Conservation (phyloP, 2,329 filamentous ascomycete genomes). For the Zasmidium angulare region DNA sequence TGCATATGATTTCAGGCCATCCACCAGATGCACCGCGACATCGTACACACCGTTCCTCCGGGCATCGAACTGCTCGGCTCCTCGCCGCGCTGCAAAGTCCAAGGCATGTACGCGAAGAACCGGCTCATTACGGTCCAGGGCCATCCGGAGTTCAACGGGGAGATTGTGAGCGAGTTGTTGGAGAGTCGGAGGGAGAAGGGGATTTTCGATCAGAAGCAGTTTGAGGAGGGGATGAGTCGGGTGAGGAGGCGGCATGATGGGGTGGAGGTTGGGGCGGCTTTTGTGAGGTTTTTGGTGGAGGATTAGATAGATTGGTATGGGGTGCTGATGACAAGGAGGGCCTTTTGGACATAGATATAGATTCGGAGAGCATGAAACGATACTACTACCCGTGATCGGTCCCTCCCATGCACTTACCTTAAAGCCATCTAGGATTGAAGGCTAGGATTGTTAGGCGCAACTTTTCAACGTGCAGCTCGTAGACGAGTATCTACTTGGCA, state of each 20-base stretch:
- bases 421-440: too few relatives aligned
- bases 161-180: constrained; percentile 70
- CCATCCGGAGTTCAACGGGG: constrained; percentile 77
- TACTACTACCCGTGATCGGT: too few relatives aligned
- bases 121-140: constrained; percentile 77
- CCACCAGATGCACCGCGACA: constrained; percentile 85
- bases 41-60: constrained; percentile 64
- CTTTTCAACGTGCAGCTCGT: too few relatives aligned
- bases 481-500: too few relatives aligned
- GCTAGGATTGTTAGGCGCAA: too few relatives aligned
- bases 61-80: constrained; percentile 64
- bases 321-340: background rate
- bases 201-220: constrained; percentile 69
- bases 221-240: constrained; percentile 65
- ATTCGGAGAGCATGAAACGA: background rate
- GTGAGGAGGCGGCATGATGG: constrained; percentile 74
- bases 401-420: too few relatives aligned
- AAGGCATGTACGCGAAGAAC: constrained; percentile 71
- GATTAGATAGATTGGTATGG: constrained; percentile 28
- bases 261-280: constrained; percentile 68
- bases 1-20: constrained; percentile 55
- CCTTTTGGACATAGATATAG: constrained; percentile 2
- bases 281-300: constrained; percentile 74
- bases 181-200: constrained; percentile 63
- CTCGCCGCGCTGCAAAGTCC: constrained; percentile 68